phyloP scores from a whole-genome alignment of 139 green algal species.

The Gonium pectorale region DNA sequence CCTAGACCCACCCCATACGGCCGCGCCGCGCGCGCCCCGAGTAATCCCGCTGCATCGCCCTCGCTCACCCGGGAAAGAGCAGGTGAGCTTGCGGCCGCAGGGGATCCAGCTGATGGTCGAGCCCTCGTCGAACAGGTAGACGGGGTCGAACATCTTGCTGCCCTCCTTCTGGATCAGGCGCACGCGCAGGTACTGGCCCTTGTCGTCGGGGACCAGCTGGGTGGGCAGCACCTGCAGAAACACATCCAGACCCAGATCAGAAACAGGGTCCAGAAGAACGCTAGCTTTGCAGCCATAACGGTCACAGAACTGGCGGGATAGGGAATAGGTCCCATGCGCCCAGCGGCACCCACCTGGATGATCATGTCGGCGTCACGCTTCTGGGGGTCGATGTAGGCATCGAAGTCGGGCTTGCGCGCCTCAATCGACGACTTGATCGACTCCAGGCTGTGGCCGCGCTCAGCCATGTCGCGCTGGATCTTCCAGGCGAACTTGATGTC shows the following conservation, averaged over 20 bases:
- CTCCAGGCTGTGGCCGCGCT: conserved; percentile 98
- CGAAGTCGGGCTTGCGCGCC: conserved; percentile 99
- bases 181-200: conserved; percentile 99
- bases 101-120: conserved; percentile 99
- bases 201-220: conserved; percentile 98
- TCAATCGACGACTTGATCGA: conserved; percentile 99
- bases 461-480: conserved; percentile 99
- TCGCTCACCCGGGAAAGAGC: conserved; percentile 93
- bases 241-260: too few relatives aligned
- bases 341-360: conserved; percentile 89
- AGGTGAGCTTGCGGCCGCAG: conserved; percentile 99
- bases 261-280: too few relatives aligned
- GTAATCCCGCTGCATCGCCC: neutral
- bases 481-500: conserved; percentile 99
- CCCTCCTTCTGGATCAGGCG: conserved; percentile 99
- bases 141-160: conserved; percentile 86
- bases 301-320: too few relatives aligned
- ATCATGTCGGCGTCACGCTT: conserved; percentile 98
- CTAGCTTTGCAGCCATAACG: too few relatives aligned
- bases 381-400: conserved; percentile 99
- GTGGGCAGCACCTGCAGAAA: conserved; percentile 94
- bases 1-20: neutral
- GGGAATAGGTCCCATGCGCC: too few relatives aligned
- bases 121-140: conserved; percentile 99
- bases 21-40: neutral